Base-by-base conservation (phyloP, 306 rosid species). In the Medicago truncatula region DNA sequence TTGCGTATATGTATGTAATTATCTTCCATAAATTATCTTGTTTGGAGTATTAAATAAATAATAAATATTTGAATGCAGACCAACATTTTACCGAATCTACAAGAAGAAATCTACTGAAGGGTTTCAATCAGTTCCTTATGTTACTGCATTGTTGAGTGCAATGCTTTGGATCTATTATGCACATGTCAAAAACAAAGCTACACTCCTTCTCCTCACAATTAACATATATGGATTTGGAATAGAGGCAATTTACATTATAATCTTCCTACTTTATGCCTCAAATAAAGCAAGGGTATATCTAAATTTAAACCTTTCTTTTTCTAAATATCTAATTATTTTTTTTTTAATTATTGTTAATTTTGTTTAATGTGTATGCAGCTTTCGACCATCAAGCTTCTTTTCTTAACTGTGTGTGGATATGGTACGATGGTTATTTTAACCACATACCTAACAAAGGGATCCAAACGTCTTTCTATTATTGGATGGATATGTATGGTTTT, bases 101-200 rank as follows among this genome's bases (percentile, higher is more conserved):
- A 88, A 92, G 90, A 92, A 83, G 54, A 96, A 96, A 86, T 61
- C 90, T 1, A 66, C 93, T 0, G 97, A 90, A 78, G 98, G 90
- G 61, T 96, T 86, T 80, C 99, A 92, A 28, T 77, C 93, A 25
- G 59, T 90, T 31, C 97, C 99, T 2, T 96, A 96, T 66, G 88
- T 89, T 54, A 86, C 90, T 17, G 93, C 87, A 61, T 82, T 96
- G 1, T 81, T 96, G 41, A 96, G 99, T 49, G 90, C 86, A 8
- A 90, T 88, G 97, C 80, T 92, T 7, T 90, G 96, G 96, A 87
- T 96, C 4, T 96, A 92, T 84, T 96, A 96, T 2, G 99, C 93
- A 2, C 65, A 87, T 14, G 84, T 89, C n/a, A 89, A 92, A 73
- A 68, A 68, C 6, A 82, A 85, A 15, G 78, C 91, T 8, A 82